These are phyloP conservation scores for Hypsizygus marmoreus DNA, from an alignment of 768 basidiomycete genomes.

Conservation along the genomic window DNA sequence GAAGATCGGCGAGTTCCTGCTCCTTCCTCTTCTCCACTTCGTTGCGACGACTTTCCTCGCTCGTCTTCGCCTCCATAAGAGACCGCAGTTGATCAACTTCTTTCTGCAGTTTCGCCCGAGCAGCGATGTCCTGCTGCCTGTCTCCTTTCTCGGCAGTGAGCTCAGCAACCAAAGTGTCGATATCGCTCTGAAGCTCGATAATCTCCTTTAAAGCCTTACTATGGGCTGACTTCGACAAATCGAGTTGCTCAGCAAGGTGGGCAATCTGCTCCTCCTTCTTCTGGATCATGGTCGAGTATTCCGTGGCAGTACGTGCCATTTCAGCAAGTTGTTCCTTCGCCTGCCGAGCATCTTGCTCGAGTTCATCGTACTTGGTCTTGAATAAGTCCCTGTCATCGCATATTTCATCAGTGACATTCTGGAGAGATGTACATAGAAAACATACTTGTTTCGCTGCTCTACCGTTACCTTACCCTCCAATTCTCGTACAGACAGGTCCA, in stretches of 20 bases:
- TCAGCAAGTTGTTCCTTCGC: constrained; percentile 78
- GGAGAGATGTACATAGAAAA: constrained; percentile 1
- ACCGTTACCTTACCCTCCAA: constrained; percentile 69
- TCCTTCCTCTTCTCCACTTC: constrained; percentile 90
- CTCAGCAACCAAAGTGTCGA: constrained; percentile 66
- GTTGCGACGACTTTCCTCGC: constrained; percentile 79
- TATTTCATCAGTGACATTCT: constrained; percentile 3
- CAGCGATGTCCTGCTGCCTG: constrained; percentile 41
- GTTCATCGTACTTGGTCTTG: constrained; percentile 55
- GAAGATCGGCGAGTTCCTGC: constrained; percentile 74
- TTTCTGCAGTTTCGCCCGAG: constrained; percentile 66
- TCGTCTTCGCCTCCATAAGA: constrained; percentile 82
- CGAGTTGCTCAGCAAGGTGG: constrained; percentile 54
- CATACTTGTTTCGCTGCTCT: constrained; percentile 65
- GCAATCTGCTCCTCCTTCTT: constrained; percentile 75
- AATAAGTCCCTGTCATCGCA: constrained; percentile 55
- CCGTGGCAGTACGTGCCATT: constrained; percentile 72
- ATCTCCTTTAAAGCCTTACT: constrained; percentile 58
- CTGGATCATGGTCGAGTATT: constrained; percentile 74
- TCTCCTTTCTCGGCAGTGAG: constrained; percentile 60
- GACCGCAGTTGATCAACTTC: constrained; percentile 87
- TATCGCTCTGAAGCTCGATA: constrained; percentile 66
- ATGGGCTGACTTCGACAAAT: constrained; percentile 55
- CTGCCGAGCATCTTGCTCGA: constrained; percentile 71
- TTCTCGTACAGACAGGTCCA: constrained; percentile 63